Percentiles rank a stretch among this genome's conserved stretches.
These are phyloP conservation scores for Salix arbutifolia DNA, from an alignment of 345 rosid species.

Conservation along the genomic window DNA sequence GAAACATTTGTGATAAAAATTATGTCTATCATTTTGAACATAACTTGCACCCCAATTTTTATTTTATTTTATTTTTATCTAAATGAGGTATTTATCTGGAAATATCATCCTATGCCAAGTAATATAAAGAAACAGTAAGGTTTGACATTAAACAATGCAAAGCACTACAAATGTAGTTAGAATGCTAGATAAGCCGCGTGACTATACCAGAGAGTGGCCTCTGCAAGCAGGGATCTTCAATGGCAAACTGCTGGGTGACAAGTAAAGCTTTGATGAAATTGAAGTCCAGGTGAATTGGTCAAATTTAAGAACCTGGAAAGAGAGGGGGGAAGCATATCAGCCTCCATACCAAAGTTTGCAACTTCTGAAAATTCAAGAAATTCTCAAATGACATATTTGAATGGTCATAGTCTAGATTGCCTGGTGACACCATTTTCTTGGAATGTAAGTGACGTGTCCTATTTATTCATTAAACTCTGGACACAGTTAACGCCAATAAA, in stretches of 20 bases:
- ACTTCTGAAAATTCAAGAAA: neutral
- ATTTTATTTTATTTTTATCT: neutral
- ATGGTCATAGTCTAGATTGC: neutral
- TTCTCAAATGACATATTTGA: neutral
- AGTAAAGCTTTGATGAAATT: constrained; percentile 80
- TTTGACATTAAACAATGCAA: neutral
- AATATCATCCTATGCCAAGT: neutral
- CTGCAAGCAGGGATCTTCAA: constrained; percentile 94
- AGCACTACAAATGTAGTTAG: neutral
- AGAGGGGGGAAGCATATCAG: neutral
- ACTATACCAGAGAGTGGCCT: constrained; percentile 85
- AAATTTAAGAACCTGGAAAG: constrained; percentile 67
- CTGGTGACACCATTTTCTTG: neutral
- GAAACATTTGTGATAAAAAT: neutral
- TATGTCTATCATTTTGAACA: neutral
- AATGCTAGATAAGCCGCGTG: neutral
- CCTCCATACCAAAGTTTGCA: neutral
- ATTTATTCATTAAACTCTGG: neutral
- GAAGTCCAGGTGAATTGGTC: constrained; percentile 73
- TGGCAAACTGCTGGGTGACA: constrained; percentile 91
- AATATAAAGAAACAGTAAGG: neutral
- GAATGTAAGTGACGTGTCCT: neutral
- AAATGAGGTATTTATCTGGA: neutral
- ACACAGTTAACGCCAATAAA: neutral
- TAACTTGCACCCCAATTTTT: neutral